Evolutionary conservation across 202 grass and related monocot species (phyloP).

Genomic region (Dendrocalamus latiflorus): DNA sequence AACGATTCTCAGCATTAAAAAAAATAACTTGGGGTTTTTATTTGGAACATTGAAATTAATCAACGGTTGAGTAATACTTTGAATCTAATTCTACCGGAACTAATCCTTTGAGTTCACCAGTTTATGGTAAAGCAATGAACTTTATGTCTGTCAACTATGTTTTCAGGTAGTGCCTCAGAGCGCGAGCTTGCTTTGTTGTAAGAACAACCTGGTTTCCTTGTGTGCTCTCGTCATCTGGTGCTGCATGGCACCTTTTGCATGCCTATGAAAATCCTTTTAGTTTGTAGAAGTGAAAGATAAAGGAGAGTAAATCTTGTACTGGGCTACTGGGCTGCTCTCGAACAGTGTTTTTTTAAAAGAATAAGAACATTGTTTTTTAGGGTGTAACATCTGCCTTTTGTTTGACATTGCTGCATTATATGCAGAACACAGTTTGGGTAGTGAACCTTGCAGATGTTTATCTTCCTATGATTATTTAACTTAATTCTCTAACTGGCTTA

Average conservation of each 20-base stretch:
- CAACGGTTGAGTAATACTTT: background rate
- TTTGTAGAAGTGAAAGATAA: background rate
- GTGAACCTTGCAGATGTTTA: background rate
- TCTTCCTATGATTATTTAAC: slow-evolving; percentile 16
- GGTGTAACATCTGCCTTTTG: background rate
- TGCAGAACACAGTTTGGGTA: background rate
- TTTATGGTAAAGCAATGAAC: background rate
- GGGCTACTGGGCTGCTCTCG: background rate
- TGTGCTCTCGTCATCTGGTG: background rate
- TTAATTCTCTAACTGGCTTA: slow-evolving; percentile 24
- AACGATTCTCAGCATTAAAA: background rate
- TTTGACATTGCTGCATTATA: background rate
- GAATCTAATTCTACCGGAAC: background rate
- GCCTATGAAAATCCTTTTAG: background rate
- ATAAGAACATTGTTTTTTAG: background rate
- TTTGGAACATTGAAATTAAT: slow-evolving; percentile 8
- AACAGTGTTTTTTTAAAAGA: background rate
- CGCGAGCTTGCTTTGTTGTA: background rate
- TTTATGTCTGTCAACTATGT: background rate
- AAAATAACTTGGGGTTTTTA: background rate
- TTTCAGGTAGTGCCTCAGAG: background rate
- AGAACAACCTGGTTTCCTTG: slow-evolving; percentile 2
- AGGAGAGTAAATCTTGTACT: background rate
- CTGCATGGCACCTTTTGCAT: background rate
- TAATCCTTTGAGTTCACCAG: background rate